Conservation (phyloP, 495 filamentous ascomycete species). For the Patellaria atrata region DNA sequence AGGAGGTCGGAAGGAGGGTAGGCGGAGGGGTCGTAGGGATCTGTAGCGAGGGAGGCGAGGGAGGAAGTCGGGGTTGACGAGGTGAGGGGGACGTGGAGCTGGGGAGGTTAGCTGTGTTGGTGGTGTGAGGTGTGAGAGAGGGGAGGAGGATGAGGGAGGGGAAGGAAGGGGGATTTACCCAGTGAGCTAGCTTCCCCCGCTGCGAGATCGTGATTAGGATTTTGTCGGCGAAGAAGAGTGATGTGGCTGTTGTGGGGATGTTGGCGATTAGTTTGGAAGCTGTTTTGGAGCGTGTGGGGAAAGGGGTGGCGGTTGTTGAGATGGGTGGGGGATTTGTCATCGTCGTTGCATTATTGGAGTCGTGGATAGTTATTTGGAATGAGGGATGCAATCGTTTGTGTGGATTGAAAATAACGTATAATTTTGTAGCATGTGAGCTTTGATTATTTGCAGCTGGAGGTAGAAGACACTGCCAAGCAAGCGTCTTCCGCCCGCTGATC, state of each 20-base stretch:
- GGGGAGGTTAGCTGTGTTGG: conserved; percentile 7
- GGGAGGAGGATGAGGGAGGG: neutral
- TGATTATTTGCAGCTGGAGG: too few species aligned
- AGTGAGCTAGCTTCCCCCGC: conserved; percentile 74
- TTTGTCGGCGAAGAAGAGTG: conserved; percentile 70
- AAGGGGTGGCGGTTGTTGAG: conserved; percentile 31
- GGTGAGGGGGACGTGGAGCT: conserved; percentile 82
- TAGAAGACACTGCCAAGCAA: too few species aligned
- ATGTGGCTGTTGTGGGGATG: conserved; percentile 54
- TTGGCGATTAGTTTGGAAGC: conserved; percentile 49
- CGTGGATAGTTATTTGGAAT: too few species aligned
- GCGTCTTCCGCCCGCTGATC: too few species aligned
- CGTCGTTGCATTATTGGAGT: conserved; percentile 15
- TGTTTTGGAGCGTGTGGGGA: conserved; percentile 62
- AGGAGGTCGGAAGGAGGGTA: conserved; percentile 38
- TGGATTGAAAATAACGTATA: too few species aligned
- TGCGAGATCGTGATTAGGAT: conserved; percentile 85
- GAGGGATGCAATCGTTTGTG: too few species aligned
- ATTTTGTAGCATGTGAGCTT: too few species aligned
- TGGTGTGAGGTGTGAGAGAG: neutral
- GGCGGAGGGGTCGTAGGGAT: conserved; percentile 37
- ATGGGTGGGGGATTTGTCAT: conserved; percentile 9
- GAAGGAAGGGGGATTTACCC: conserved; percentile 42
- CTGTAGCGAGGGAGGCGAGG: conserved; percentile 28
- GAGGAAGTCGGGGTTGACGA: too few species aligned